A percentile compares a stretch with the other conserved stretches of the same genome.
Conservation (phyloP, 2,329 filamentous ascomycete genomes). For the Graphiopsis chlorocephala region DNA sequence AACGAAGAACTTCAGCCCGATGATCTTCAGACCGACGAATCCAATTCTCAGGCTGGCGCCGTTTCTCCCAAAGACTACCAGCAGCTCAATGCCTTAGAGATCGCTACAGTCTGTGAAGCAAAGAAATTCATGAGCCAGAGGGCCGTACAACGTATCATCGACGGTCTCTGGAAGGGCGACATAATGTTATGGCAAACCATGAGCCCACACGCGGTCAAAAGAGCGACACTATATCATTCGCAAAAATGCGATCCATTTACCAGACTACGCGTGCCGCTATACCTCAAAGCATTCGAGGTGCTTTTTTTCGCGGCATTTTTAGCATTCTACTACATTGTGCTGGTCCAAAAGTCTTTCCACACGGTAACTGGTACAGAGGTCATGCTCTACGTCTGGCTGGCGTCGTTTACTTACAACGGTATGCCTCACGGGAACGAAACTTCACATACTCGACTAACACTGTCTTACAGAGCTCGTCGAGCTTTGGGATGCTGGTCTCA, state of each 20-base stretch:
- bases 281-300: constrained; percentile 81
- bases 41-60: neutral
- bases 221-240: constrained; percentile 71
- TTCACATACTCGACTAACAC: neutral
- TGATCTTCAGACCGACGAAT: constrained; percentile 19
- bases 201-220: constrained; percentile 70
- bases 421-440: constrained; percentile 36
- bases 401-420: constrained; percentile 80
- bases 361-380: constrained; percentile 68
- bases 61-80: constrained; percentile 52
- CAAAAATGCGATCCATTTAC: constrained; percentile 68
- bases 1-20: neutral
- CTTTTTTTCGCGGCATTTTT: constrained; percentile 76
- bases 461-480: constrained; percentile 57
- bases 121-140: constrained; percentile 82
- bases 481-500: constrained; percentile 78
- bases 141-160: constrained; percentile 78
- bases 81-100: constrained; percentile 80
- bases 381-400: constrained; percentile 79
- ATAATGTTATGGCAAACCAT: constrained; percentile 84
- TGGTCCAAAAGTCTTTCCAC: constrained; percentile 68
- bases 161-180: constrained; percentile 80
- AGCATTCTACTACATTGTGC: constrained; percentile 78
- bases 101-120: constrained; percentile 74
- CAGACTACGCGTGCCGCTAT: constrained; percentile 73